Evolutionary conservation across 2,329 filamentous ascomycete genomes (phyloP).

Genomic region (Penicillium sp.): DNA sequence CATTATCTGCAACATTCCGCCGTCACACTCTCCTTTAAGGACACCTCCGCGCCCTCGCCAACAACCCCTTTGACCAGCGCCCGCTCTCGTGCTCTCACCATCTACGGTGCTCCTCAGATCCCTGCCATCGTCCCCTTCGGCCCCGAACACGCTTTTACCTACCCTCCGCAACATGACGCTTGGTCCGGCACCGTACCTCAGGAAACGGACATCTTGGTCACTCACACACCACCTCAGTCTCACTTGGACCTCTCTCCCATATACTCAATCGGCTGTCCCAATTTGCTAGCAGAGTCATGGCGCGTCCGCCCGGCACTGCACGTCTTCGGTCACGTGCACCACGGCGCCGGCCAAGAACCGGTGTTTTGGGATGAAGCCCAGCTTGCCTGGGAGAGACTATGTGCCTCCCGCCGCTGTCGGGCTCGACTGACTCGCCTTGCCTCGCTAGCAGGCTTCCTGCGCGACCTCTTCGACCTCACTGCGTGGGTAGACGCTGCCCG

Average conservation of each 20-base stretch:
- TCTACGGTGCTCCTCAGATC: slow-evolving; percentile 83
- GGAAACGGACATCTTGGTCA: slow-evolving; percentile 76
- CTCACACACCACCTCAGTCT: slow-evolving; percentile 74
- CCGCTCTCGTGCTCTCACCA: slow-evolving; percentile 58
- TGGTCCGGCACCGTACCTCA: slow-evolving; percentile 72
- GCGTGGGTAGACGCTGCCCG: slow-evolving; percentile 52
- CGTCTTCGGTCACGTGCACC: slow-evolving; percentile 85
- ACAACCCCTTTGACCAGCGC: slow-evolving; percentile 52
- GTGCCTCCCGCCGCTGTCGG: slow-evolving; percentile 39
- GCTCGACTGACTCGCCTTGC: slow-evolving; percentile 26
- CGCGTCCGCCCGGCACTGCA: slow-evolving; percentile 73
- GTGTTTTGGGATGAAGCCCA: slow-evolving; percentile 77
- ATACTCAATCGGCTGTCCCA: slow-evolving; percentile 68
- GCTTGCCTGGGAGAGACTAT: slow-evolving; percentile 67
- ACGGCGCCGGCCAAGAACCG: slow-evolving; percentile 67
- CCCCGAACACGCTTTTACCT: slow-evolving; percentile 74
- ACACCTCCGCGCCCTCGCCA: slow-evolving; percentile 46
- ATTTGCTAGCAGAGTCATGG: slow-evolving; percentile 71
- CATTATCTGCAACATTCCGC: slow-evolving; percentile 74
- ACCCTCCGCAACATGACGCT: slow-evolving; percentile 63
- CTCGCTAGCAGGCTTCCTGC: slow-evolving; percentile 29
- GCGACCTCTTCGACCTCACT: slow-evolving; percentile 38
- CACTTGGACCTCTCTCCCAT: slow-evolving; percentile 62
- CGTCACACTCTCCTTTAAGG: slow-evolving; percentile 61
- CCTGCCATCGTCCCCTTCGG: slow-evolving; percentile 68